A percentile compares a stretch with the other conserved stretches of the same genome.
phyloP scores from a whole-genome alignment of 768 basidiomycete genomes.

The Mycena epipterygia region DNA sequence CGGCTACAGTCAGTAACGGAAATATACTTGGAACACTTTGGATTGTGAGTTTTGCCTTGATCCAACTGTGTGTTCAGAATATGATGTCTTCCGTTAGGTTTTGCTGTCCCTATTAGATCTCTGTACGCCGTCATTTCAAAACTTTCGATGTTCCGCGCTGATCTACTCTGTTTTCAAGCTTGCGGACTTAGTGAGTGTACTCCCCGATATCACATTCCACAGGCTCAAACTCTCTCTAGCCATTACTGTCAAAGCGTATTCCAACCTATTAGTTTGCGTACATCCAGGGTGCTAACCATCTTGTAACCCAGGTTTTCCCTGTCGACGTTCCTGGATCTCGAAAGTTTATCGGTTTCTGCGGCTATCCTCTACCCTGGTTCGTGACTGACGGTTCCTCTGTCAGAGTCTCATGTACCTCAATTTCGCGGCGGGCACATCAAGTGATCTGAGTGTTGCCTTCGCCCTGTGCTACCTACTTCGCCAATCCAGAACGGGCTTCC shows the following conservation, averaged over 20 bases:
- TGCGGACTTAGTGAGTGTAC: slow-evolving; percentile 52
- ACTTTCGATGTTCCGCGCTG: slow-evolving; percentile 1
- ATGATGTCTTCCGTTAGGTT: slow-evolving; percentile 47
- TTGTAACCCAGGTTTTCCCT: slow-evolving; percentile 53
- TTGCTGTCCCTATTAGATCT: slow-evolving; percentile 61
- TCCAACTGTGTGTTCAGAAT: not conserved
- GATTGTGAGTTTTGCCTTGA: slow-evolving; percentile 57
- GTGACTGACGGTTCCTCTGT: slow-evolving; percentile 4
- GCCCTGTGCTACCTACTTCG: slow-evolving; percentile 64
- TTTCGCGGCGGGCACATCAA: slow-evolving; percentile 63
- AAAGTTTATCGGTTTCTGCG: not conserved
- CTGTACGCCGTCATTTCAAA: slow-evolving; percentile 47
- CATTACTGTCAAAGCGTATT: slow-evolving; percentile 66
- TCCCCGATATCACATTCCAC: not conserved
- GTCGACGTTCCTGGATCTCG: slow-evolving; percentile 51
- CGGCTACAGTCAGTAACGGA: slow-evolving; percentile 57
- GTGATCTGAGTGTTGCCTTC: slow-evolving; percentile 65
- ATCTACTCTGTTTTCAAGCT: slow-evolving; percentile 39
- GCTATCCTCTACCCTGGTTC: not conserved
- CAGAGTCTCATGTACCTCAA: slow-evolving; percentile 66
- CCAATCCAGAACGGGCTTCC: slow-evolving; percentile 65
- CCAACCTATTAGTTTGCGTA: not conserved
- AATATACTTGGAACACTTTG: slow-evolving; percentile 57
- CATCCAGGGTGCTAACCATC: slow-evolving; percentile 6
- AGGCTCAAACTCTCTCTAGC: slow-evolving; percentile 46